These are phyloP conservation scores for Salix koriyanagi DNA, from an alignment of 345 rosid genomes.

Conservation along the genomic window DNA sequence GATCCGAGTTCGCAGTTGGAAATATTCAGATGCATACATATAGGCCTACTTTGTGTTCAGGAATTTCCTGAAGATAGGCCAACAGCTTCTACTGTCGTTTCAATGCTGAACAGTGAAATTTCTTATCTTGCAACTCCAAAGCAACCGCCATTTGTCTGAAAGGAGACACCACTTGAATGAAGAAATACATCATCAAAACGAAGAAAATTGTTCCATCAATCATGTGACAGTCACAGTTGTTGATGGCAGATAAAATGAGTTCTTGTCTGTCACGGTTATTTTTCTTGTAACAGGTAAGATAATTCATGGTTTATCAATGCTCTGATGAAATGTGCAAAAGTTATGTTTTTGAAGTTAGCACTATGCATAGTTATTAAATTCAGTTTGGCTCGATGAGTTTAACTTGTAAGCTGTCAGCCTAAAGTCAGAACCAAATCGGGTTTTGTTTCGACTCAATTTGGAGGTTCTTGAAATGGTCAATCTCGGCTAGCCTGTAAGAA, in stretches of 20 bases:
- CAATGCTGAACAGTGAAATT: conserved; percentile 11
- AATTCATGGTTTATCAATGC: no score
- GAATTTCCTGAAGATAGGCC: conserved; percentile 12
- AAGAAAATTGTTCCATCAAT: conserved; percentile 5
- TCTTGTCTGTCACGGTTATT: no score
- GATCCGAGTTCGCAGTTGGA: not conserved
- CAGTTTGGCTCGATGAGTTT: no score
- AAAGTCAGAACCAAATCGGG: no score
- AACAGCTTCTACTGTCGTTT: not conserved
- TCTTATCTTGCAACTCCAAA: conserved; percentile 8
- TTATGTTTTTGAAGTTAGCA: no score
- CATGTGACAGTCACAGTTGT: conserved; percentile 12
- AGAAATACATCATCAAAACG: not conserved
- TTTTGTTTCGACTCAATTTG: no score
- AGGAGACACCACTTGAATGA: not conserved
- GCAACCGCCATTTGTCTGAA: conserved; percentile 4
- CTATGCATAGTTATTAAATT: no score
- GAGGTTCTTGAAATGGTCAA: no score
- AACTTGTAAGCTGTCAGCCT: no score
- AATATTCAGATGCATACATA: conserved; percentile 9
- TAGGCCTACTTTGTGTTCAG: conserved; percentile 13
- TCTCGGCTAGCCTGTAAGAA: no score
- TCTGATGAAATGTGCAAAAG: no score
- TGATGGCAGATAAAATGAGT: conserved; percentile 9
- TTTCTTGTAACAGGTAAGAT: no score